Evolutionary conservation across 306 rosid genomes (phyloP), one percentile per base, ranked within the genome.

Genomic region (Gastrolobium bilobum): DNA sequence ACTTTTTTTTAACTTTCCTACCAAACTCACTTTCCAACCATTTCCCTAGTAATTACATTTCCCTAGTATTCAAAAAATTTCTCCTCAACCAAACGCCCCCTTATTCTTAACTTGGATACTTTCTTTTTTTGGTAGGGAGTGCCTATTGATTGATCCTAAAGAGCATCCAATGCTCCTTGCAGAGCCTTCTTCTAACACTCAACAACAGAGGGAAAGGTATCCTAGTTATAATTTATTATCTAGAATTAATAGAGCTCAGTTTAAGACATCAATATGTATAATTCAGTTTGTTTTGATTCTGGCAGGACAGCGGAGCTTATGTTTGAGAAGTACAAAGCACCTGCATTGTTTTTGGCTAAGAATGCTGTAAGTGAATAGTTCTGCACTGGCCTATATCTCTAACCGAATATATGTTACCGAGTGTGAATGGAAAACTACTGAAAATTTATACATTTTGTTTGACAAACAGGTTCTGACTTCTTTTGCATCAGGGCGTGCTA

Each of bases 101-200:
- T n/a, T 47, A 15, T 67, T 46, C 34, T 52, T 77, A 35, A 58
- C 51, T 74, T 61, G 61, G 37, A 34, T 71, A 39, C 39, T 68
- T 68, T 56, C 1, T 60, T 84, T 82, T 67, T 68, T 62, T 51
- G 60, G 63, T 48, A 95, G 99, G 91, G 98, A 95, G 73, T 93
- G 97, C 86, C 85, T 95, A 9, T 83, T 90, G 87, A 81, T 95
- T 82, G 99, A 95, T 83, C 97, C 99, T 50, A 89, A 89, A 81
- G 97, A 95, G 89, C 99, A 90, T 85, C 99, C 99, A 31, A 93
- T 95, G 98, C 94, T 95, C 73, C 98, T 95, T 73, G 99, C 98
- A 8, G 99, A 95, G 68, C 98, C 99, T 81, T 95, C 96, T 71
- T 95, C 82, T 4, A 95, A 90, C 81, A 78, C 87, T 81, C 99